phyloP scores from a whole-genome alignment of 257 asterid genomes.

The Sherardia arvensis region DNA sequence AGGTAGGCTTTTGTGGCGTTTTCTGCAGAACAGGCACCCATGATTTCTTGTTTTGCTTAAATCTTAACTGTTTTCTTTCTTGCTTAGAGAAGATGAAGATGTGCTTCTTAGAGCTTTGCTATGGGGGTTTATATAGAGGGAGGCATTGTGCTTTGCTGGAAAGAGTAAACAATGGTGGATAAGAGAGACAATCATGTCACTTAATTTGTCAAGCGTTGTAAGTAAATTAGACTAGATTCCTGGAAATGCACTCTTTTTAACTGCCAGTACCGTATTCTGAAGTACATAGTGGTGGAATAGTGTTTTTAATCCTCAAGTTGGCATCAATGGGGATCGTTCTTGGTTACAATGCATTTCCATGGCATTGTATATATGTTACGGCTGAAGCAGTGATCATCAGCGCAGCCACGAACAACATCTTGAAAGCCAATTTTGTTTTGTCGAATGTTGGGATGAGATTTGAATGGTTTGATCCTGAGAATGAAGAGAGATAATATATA shows the following conservation, averaged over 20 bases:
- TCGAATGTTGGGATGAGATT: no score
- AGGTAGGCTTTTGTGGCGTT: constrained; percentile 84
- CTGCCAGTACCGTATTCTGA: background rate
- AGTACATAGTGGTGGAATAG: background rate
- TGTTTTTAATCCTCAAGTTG: background rate
- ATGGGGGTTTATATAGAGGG: constrained; percentile 22
- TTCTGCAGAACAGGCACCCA: constrained; percentile 90
- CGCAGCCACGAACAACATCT: no score
- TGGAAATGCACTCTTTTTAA: background rate
- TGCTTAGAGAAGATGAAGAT: constrained; percentile 6
- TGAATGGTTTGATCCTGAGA: no score
- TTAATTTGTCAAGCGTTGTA: background rate
- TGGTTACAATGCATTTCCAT: no score
- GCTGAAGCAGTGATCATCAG: no score
- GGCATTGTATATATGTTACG: no score
- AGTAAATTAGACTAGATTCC: background rate
- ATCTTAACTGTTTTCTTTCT: constrained; percentile 1
- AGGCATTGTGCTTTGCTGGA: constrained; percentile 43
- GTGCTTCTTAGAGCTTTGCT: constrained; percentile 14
- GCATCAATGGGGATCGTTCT: background rate
- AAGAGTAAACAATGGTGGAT: constrained; percentile 15
- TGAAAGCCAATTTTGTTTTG: no score
- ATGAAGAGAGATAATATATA: no score
- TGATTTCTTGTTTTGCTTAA: constrained; percentile 10
- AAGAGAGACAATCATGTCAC: constrained; percentile 13